phyloP scores from a whole-genome alignment of 2,329 filamentous ascomycete species.

The Colletotrichum spinosum region DNA sequence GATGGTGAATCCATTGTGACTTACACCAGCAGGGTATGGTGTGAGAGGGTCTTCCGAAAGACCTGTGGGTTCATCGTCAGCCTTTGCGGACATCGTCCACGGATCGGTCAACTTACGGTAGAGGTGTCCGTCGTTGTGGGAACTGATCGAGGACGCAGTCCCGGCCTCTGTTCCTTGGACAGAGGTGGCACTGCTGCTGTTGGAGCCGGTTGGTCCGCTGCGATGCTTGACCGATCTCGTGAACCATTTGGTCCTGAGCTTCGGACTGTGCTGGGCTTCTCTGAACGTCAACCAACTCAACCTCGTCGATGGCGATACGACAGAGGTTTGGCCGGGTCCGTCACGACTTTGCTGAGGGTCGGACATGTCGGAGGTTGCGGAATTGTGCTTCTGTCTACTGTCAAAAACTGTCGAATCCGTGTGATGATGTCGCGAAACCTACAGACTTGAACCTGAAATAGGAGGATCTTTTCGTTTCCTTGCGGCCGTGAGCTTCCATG shows the following conservation, averaged over 20 bases:
- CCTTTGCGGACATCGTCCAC: not conserved
- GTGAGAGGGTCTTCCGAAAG: constrained; percentile 35
- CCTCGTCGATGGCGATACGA: constrained; percentile 3
- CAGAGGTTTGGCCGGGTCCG: not conserved
- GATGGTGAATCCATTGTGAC: constrained; percentile 13
- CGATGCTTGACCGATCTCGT: constrained; percentile 53
- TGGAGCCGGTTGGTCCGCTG: constrained; percentile 52
- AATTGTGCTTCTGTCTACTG: too few relatives aligned
- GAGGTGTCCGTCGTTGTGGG: constrained; percentile 35
- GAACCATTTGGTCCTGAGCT: constrained; percentile 8
- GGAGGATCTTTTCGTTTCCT: not conserved
- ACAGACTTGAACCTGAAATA: constrained; percentile 20
- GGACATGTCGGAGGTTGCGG: too few relatives aligned
- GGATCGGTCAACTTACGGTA: not conserved
- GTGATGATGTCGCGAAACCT: not conserved
- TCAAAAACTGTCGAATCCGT: too few relatives aligned
- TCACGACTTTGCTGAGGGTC: constrained; percentile 1
- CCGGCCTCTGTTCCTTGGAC: constrained; percentile 53
- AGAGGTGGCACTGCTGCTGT: constrained; percentile 55
- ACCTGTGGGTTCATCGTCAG: constrained; percentile 27
- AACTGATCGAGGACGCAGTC: constrained; percentile 47
- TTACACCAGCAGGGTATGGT: constrained; percentile 51
- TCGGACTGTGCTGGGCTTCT: constrained; percentile 6
- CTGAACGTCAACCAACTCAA: constrained; percentile 24
- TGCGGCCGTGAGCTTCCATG: constrained; percentile 2